Evolutionary conservation across 306 rosid genomes (phyloP).

Genomic region (Prunus kanzakura): DNA sequence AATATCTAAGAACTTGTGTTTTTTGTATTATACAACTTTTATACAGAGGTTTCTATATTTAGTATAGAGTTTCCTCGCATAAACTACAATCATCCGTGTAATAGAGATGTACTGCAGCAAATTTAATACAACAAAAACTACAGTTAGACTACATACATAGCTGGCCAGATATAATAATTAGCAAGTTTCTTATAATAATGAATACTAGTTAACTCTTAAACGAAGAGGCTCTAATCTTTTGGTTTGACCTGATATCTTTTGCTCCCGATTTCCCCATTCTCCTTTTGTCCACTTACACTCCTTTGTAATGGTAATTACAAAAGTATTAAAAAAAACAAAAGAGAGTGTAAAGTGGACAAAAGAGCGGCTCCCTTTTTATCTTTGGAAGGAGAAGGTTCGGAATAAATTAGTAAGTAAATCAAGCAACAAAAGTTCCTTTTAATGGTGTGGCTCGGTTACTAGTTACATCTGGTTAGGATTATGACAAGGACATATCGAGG

Average conservation of each 20-base stretch:
- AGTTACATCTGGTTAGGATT: background rate
- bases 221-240: too few species aligned
- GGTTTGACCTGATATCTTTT: too few species aligned
- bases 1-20: background rate
- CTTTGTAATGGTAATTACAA: too few species aligned
- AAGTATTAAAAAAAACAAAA: too few species aligned
- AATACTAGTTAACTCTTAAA: background rate
- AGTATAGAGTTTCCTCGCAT: background rate
- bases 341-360: too few species aligned
- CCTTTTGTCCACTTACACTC: too few species aligned
- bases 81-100: background rate
- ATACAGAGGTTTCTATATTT: background rate
- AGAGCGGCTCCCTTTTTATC: too few species aligned
- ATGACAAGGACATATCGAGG: background rate
- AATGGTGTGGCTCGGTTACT: too few species aligned
- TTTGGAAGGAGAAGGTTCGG: too few species aligned
- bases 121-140: background rate
- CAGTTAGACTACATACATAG: background rate
- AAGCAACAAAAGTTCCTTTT: background rate
- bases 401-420: too few species aligned
- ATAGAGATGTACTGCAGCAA: background rate
- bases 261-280: too few species aligned
- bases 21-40: background rate
- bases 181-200: background rate
- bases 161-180: too few species aligned